Evolutionary conservation across 2,329 filamentous ascomycete species (phyloP).

Genomic region (Apiospora rasikravindrae): DNA sequence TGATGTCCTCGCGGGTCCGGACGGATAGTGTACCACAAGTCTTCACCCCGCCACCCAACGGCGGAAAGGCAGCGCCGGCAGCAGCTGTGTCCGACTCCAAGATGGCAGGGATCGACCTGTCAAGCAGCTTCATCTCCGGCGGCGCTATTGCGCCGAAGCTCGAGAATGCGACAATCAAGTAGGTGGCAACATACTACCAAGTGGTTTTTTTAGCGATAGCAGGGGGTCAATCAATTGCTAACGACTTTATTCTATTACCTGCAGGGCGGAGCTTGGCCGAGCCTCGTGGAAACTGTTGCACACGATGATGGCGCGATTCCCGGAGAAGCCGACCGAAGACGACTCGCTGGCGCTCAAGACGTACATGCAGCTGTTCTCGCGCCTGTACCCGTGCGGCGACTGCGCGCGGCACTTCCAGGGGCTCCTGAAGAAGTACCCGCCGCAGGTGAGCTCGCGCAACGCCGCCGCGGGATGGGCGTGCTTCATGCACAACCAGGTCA

Average conservation of each 20-base stretch:
- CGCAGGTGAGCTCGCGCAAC: slow-evolving; percentile 67
- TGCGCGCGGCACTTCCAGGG: slow-evolving; percentile 71
- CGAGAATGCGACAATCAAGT: slow-evolving; percentile 83
- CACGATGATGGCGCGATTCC: slow-evolving; percentile 73
- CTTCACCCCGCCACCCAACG: slow-evolving; percentile 27
- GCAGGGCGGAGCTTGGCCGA: slow-evolving; percentile 67
- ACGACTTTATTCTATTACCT: slow-evolving; percentile 2
- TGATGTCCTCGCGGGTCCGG: slow-evolving; percentile 54
- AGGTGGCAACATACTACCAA: slow-evolving; percentile 33
- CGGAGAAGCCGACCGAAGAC: slow-evolving; percentile 66
- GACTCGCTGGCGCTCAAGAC: slow-evolving; percentile 67
- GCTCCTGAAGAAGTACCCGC: slow-evolving; percentile 65
- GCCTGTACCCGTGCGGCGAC: slow-evolving; percentile 74
- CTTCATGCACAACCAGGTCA: slow-evolving; percentile 71
- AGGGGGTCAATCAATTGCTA: slow-evolving; percentile 18
- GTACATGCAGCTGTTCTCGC: slow-evolving; percentile 69
- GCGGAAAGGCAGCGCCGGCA: slow-evolving; percentile 24
- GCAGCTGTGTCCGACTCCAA: slow-evolving; percentile 30
- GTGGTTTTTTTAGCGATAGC: background rate
- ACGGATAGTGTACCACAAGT: slow-evolving; percentile 30
- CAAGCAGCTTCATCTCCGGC: slow-evolving; percentile 62
- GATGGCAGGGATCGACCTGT: slow-evolving; percentile 49
- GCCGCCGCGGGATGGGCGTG: slow-evolving; percentile 72
- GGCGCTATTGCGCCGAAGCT: slow-evolving; percentile 80
- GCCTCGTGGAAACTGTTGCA: slow-evolving; percentile 74